Evolutionary conservation across 2,329 filamentous ascomycete species (phyloP).

Genomic region (Acrocalymma vagum): DNA sequence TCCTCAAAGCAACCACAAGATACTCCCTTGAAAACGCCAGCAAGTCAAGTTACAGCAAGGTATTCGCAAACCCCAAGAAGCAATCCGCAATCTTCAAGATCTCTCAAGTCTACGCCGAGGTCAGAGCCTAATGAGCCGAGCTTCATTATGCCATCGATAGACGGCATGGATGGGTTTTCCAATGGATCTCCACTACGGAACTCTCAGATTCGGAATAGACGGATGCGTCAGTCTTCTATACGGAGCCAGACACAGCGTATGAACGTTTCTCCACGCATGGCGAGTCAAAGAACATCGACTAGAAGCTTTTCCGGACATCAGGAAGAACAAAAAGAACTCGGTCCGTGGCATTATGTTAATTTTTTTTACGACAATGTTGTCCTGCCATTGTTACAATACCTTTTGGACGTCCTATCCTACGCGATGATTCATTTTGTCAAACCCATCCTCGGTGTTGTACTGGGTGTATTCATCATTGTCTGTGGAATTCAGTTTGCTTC

Average conservation of each 20-base stretch:
- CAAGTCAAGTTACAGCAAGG: slow-evolving; percentile 10
- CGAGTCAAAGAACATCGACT: slow-evolving; percentile 5
- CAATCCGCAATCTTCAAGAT: slow-evolving; percentile 18
- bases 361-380: slow-evolving; percentile 43
- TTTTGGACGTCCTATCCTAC: slow-evolving; percentile 64
- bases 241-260: slow-evolving; percentile 2
- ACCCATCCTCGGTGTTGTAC: slow-evolving; percentile 65
- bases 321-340: slow-evolving; percentile 21
- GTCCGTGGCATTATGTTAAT: slow-evolving; percentile 31
- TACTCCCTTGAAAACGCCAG: slow-evolving; percentile 20
- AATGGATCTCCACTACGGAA: slow-evolving; percentile 30
- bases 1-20: slow-evolving; percentile 16
- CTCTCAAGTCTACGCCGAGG: slow-evolving; percentile 15
- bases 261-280: slow-evolving; percentile 10
- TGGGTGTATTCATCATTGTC: slow-evolving; percentile 63
- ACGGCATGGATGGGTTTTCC: slow-evolving; percentile 23
- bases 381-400: slow-evolving; percentile 56
- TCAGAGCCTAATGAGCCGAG: slow-evolving; percentile 43
- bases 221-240: slow-evolving; percentile 11
- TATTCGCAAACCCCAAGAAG: slow-evolving; percentile 18
- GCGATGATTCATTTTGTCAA: slow-evolving; percentile 69
- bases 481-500: slow-evolving; percentile 64
- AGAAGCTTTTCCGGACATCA: slow-evolving; percentile 2
- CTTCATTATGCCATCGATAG: slow-evolving; percentile 54
- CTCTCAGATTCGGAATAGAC: slow-evolving; percentile 28